These are phyloP conservation scores for Striga asiatica DNA, from an alignment of 257 asterid species.

Conservation along the genomic window DNA sequence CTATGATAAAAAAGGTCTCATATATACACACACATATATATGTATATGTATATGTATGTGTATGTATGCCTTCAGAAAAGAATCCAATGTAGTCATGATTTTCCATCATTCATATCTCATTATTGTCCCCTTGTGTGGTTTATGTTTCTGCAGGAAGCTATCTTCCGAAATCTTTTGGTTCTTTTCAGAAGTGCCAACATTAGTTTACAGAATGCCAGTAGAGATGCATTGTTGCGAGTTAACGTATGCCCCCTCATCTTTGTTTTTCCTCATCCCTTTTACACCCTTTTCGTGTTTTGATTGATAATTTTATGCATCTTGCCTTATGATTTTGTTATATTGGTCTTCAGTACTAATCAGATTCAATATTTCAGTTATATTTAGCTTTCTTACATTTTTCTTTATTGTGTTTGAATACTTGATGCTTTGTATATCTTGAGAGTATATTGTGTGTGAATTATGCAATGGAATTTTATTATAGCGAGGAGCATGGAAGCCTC, in stretches of 20 bases:
- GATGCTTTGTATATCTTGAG: neutral
- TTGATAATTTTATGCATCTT: neutral
- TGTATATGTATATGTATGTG: no score
- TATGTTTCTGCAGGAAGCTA: constrained; percentile 42
- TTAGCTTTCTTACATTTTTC: no score
- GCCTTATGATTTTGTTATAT: neutral
- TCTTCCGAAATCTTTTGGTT: constrained; percentile 51
- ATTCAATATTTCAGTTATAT: neutral
- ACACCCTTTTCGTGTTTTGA: neutral
- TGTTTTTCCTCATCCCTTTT: neutral
- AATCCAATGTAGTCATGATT: no score
- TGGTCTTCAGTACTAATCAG: neutral
- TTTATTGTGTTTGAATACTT: no score
- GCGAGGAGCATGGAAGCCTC: neutral
- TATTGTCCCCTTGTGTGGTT: no score
- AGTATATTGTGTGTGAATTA: neutral
- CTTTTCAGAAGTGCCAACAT: constrained; percentile 50
- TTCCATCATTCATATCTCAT: constrained; percentile 6
- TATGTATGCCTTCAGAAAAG: no score
- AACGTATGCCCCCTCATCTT: constrained; percentile 41
- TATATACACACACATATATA: no score
- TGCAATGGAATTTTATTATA: neutral
- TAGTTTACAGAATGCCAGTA: constrained; percentile 54
- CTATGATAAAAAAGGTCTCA: no score
- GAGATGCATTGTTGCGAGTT: constrained; percentile 60